Evolutionary conservation across 2,329 filamentous ascomycete genomes (phyloP).

Genomic region (Aquanectria penicillioides): DNA sequence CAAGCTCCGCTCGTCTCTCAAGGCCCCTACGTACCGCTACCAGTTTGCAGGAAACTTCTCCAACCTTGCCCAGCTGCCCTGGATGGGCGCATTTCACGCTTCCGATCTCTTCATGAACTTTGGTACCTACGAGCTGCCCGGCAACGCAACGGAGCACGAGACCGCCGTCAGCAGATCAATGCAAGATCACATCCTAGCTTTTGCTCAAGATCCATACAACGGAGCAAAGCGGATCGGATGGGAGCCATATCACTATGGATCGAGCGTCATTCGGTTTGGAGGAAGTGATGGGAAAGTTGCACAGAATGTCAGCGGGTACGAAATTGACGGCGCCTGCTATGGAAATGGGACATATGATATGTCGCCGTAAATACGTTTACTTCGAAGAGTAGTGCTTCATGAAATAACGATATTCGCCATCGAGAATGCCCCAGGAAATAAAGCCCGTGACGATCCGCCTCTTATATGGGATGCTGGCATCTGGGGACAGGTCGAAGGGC

Average conservation of each 20-base stretch:
- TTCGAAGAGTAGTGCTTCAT: not conserved
- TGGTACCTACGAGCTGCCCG: conserved; percentile 47
- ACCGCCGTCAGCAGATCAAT: conserved; percentile 37
- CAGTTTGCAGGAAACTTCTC: conserved; percentile 53
- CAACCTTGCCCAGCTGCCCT: conserved; percentile 50
- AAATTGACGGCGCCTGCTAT: conserved; percentile 2
- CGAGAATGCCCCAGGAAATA: too few species aligned
- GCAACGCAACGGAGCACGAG: conserved; percentile 38
- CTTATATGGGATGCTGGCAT: not conserved
- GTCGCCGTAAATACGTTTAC: not conserved
- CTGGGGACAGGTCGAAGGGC: not conserved
- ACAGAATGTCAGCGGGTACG: conserved; percentile 3
- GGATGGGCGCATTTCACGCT: conserved; percentile 55
- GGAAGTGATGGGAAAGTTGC: not conserved
- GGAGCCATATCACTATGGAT: conserved; percentile 21
- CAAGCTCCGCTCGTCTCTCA: conserved; percentile 37
- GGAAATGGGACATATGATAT: conserved; percentile 1
- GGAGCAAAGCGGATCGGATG: conserved; percentile 35
- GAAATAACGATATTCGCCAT: too few species aligned
- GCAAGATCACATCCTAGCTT: conserved; percentile 42
- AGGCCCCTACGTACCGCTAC: conserved; percentile 50
- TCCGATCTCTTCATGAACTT: conserved; percentile 51
- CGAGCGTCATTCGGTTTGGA: conserved; percentile 8
- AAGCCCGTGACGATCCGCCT: too few species aligned
- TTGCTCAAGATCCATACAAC: conserved; percentile 38